These are phyloP conservation scores for Hericium coralloides DNA, from an alignment of 768 basidiomycete species.

Conservation along the genomic window DNA sequence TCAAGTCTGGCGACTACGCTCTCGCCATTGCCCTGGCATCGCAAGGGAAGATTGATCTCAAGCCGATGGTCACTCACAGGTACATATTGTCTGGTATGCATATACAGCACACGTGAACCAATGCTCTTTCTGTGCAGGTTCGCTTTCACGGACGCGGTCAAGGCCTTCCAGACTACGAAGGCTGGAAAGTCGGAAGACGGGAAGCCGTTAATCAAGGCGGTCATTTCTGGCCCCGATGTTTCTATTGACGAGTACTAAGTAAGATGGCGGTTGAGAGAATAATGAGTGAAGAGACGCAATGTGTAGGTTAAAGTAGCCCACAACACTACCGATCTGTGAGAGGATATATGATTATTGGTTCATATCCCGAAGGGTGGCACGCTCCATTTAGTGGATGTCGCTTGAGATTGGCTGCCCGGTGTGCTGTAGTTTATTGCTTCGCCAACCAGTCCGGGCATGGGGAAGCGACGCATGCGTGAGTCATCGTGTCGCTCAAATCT, in stretches of 20 bases:
- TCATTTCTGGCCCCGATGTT: conserved; percentile 77
- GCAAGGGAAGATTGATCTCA: conserved; percentile 76
- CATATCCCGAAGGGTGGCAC: too few relatives aligned
- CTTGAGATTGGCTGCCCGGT: too few relatives aligned
- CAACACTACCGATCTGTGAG: too few relatives aligned
- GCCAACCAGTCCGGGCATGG: too few relatives aligned
- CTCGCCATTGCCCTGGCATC: conserved; percentile 80
- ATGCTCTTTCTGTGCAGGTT: conserved; percentile 33
- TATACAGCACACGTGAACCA: not conserved
- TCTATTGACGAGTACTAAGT: conserved; percentile 30
- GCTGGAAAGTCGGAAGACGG: conserved; percentile 80
- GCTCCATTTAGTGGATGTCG: too few relatives aligned
- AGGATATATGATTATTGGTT: too few relatives aligned
- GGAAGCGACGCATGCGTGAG: too few relatives aligned
- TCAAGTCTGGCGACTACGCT: conserved; percentile 75
- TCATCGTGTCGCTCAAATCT: too few relatives aligned
- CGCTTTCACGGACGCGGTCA: conserved; percentile 65
- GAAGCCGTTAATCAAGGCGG: conserved; percentile 80
- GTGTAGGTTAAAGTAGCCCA: too few relatives aligned
- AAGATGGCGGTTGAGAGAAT: too few relatives aligned
- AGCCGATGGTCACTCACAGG: conserved; percentile 85
- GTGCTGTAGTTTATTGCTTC: too few relatives aligned
- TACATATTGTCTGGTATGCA: conserved; percentile 22
- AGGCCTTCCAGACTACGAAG: conserved; percentile 77
- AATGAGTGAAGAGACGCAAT: too few relatives aligned